Conservation (phyloP, 345 rosid species). For the Eucalyptus sideroxylon region DNA sequence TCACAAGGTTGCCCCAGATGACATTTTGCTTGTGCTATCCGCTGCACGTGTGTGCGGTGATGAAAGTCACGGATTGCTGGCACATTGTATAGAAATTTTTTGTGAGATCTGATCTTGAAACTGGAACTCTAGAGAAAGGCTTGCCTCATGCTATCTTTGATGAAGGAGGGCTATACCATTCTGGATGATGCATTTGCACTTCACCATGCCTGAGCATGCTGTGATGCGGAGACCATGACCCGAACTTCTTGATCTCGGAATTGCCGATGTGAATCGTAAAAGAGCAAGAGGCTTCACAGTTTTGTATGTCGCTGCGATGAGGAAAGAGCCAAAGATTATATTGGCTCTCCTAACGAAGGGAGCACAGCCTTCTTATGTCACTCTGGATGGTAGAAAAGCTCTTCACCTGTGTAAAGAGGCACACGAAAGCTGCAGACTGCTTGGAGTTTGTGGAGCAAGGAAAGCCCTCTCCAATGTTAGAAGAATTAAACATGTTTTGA, state of each 20-base stretch:
- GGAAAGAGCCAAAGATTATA: constrained; percentile 72
- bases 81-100: constrained; percentile 29
- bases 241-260: constrained; percentile 61
- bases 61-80: constrained; percentile 33
- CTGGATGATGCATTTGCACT: constrained; percentile 68
- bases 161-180: constrained; percentile 48
- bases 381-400: constrained; percentile 63
- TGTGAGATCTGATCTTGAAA: constrained; percentile 51
- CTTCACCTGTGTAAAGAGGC: constrained; percentile 48
- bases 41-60: constrained; percentile 39
- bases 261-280: constrained; percentile 49
- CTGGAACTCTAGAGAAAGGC: constrained; percentile 44
- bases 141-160: constrained; percentile 34
- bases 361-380: constrained; percentile 49
- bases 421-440: constrained; percentile 47
- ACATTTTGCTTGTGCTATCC: constrained; percentile 40
- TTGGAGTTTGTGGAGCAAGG: constrained; percentile 36
- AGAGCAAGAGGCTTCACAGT: constrained; percentile 60
- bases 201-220: constrained; percentile 65
- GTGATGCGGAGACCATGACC: constrained; percentile 55
- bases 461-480: constrained; percentile 38
- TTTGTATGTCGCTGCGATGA: constrained; percentile 63
- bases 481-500: too few species aligned
- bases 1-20: constrained; percentile 47
- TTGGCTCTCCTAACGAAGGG: constrained; percentile 65